Evolutionary conservation across 2,329 filamentous ascomycete species (phyloP), one percentile per base, ranked within the genome.

Genomic region (Cordyceps tenuipes): DNA sequence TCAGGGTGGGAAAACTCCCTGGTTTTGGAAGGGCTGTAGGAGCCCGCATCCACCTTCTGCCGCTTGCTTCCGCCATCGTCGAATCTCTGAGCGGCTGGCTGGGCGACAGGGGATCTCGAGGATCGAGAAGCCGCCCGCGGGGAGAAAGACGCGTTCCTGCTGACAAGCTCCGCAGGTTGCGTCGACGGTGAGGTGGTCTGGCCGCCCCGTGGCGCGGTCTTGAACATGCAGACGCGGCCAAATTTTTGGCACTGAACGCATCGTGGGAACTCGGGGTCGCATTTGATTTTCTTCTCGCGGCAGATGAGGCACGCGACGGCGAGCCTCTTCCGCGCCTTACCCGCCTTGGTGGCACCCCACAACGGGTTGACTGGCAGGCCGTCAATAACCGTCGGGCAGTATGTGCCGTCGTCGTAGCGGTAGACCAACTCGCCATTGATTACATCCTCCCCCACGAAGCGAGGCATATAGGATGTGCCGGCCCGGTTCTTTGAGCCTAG

Each of bases 221-320:
- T 89, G 69, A 91, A 91, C 73, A 87, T 87, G 82, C 92, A 96
- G 19, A 88, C 79, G 52, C 90, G 83, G 60, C 91, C 90, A 69
- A 93, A 93, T 75, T 96, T 96, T 70, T 94, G 88, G 71, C 92
- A 97, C 74, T 96, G 91, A 58, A 92, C 83, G 67, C 92, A 97
- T 66, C 90, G 91, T 44, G 89, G 89, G 64, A 85, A 88, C 66
- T 92, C 91, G 1, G 91, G 92, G 65, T 96, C 91, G 69, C 92
- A 97, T 73, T 96, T 96, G 76, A 97, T 96, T 79, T 96, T 97
- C 84, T 96, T 97, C 75, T 96, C 91, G 55, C 92, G 84, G 71
- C 92, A 97, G 13, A 91, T 94, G 61, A 96, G 81, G 70, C 92
- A 97, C n/a, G 91, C 91, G 71, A 96, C 91, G 26, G 92, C 91